A percentile compares a stretch with the other conserved stretches of the same genome.
phyloP scores from a whole-genome alignment of 768 basidiomycete genomes.

The Mycena belliarum region DNA sequence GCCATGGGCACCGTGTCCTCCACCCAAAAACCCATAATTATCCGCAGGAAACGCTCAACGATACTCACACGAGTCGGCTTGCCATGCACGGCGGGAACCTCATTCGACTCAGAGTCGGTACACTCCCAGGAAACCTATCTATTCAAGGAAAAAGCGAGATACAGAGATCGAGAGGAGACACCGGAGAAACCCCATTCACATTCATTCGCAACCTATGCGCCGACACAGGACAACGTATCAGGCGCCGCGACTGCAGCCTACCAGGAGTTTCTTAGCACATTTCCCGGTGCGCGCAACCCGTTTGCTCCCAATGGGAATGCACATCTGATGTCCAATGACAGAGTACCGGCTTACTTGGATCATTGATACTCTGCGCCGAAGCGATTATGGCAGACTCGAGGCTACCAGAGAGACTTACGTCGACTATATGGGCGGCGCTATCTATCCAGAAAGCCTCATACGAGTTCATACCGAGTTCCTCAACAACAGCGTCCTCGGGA shows the following conservation, averaged over 20 bases:
- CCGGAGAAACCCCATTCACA: slow-evolving; percentile 8
- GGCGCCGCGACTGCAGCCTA: slow-evolving; percentile 22
- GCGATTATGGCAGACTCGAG: slow-evolving; percentile 62
- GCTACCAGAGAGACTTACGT: slow-evolving; percentile 73
- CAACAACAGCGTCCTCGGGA: slow-evolving; percentile 66
- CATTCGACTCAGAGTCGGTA: slow-evolving; percentile 35
- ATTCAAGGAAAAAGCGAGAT: slow-evolving; percentile 26
- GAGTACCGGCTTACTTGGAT: slow-evolving; percentile 74
- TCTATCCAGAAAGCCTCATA: slow-evolving; percentile 80
- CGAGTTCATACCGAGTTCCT: slow-evolving; percentile 71
- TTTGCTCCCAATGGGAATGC: background rate
- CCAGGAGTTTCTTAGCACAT: slow-evolving; percentile 23
- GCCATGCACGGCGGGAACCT: slow-evolving; percentile 37
- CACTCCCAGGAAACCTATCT: slow-evolving; percentile 42
- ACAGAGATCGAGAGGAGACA: slow-evolving; percentile 3
- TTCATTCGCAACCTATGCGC: slow-evolving; percentile 41
- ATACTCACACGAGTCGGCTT: slow-evolving; percentile 41
- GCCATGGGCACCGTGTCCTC: slow-evolving; percentile 34
- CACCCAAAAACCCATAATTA: slow-evolving; percentile 23
- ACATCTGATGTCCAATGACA: slow-evolving; percentile 17
- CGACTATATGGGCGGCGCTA: slow-evolving; percentile 84
- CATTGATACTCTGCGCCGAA: slow-evolving; percentile 64
- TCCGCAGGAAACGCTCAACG: slow-evolving; percentile 30
- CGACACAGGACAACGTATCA: slow-evolving; percentile 14
- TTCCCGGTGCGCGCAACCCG: slow-evolving; percentile 21